These are phyloP conservation scores for Lonicera japonica DNA, from an alignment of 129 eudicot genomes.

Conservation along the genomic window DNA sequence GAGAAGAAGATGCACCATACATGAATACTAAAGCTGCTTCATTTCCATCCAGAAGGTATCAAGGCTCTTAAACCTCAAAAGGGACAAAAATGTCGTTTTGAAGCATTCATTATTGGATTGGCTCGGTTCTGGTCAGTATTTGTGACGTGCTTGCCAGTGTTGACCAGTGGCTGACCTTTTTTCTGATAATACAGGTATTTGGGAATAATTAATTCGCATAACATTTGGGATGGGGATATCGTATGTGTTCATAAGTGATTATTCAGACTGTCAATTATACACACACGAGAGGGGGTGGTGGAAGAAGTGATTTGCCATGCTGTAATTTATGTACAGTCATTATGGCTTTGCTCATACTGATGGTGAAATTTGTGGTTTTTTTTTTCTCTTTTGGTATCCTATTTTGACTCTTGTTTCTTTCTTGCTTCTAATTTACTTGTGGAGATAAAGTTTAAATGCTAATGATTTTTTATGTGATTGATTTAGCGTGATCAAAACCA, in stretches of 20 bases:
- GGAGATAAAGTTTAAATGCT: too few relatives aligned
- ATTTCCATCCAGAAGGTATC: slow-evolving; percentile 11
- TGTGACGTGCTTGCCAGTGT: too few relatives aligned
- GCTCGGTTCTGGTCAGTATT: slow-evolving; percentile 6
- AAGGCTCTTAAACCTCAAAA: slow-evolving; percentile 10
- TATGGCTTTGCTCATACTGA: background rate
- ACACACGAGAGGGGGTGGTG: slow-evolving; percentile 13
- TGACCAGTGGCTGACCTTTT: too few relatives aligned
- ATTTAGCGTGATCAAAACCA: too few relatives aligned
- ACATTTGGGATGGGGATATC: background rate
- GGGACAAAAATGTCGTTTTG: slow-evolving; percentile 17
- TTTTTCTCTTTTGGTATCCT: background rate
- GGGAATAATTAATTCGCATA: too few relatives aligned
- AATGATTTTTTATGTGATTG: too few relatives aligned
- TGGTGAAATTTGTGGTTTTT: too few relatives aligned
- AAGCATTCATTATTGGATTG: slow-evolving; percentile 25
- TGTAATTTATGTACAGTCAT: slow-evolving; percentile 34
- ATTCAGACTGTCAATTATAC: slow-evolving; percentile 10
- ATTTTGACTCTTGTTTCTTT: background rate
- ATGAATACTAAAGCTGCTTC: slow-evolving; percentile 5
- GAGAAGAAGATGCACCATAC: slow-evolving; percentile 3
- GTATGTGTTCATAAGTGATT: background rate
- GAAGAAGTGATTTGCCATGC: slow-evolving; percentile 18
- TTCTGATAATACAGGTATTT: too few relatives aligned
- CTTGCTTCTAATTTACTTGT: too few relatives aligned